Base-by-base conservation (phyloP, 805 yeast genomes). In the Saccharomycopsis amapae region DNA sequence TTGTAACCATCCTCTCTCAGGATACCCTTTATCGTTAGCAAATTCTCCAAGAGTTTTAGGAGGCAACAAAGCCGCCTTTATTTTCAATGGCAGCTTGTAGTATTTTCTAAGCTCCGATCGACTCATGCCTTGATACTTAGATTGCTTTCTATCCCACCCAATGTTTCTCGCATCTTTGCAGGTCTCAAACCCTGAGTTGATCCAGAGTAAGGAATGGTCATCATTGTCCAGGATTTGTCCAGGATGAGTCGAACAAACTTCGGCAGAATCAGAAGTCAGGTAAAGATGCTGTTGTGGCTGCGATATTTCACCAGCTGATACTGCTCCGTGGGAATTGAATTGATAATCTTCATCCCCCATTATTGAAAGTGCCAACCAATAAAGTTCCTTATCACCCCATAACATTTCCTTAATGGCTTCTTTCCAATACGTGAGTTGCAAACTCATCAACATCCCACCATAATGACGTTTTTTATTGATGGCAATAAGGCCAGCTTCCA, bases 321-420 rank as follows among this genome's bases (percentile, higher is more conserved):
- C 82, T 2, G 81, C 82, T 18, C 73, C 68, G 52, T 68, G 58
- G 12, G 61, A 52, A 56, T 79, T 79, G 56, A 79, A 69, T 28
- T 58, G 60, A 54, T 77, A 78, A 24, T 63, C 60, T 52, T 74
- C 77, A 54, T 78, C 78, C 6, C 86, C 81, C 35, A 72, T 66
- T 32, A 73, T 63, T 33, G 73, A 68, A 55, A 78, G 69, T 0
- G 82, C 83, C 22, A 81, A 59, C 88, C 89, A 81, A 53, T 79
- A 76, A 56, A 79, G 68, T 57, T 81, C 89, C 53, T 81, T 81
- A 52, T 81, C 88, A 28, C 87, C 87, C 71, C 81, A 81, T 15
- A 78, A 68, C 20, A 78, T 72, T 0, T 72, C 65, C 1, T 65
- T 58, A 17, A 68, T 63, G 0, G 73, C 66, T 17, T 69, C 56